Base-by-base conservation (phyloP, 331 rosid species). In the Dryas integrifolia region DNA sequence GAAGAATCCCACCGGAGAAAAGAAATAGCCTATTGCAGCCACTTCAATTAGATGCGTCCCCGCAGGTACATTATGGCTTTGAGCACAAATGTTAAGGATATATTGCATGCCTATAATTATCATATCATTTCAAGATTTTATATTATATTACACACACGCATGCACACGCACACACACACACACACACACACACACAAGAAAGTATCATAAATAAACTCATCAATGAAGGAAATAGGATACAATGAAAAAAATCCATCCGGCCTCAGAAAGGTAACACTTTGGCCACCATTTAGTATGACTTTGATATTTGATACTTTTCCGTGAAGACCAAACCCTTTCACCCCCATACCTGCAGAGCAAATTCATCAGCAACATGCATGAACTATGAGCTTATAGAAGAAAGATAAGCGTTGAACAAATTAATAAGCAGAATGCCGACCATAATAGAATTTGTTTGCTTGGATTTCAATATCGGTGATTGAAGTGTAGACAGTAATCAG, bases 41-140 rank as follows among this genome's bases (percentile, higher is more conserved):
- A 95, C 99, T 88, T 95, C 99, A 72, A 95, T 87, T 47, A 95
- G 91, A 85, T 95, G 99, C 79, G 98, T 95, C 79, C 98, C 99
- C 7, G 99, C 97, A 16, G 94, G 83, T 78, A 92, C 98, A 61
- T 88, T 86, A 84, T 90, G 88, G 94, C 99, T 95, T 80, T 78
- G 77, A 83, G 74, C 77, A 73, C 48, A 72, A 66, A 86, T 2
- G 69, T 92, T 86, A 90, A 89, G 90, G 88, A 83, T 73, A 58
- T n/a, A 72, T 9, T 13, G 40, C 47, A 74, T 43, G 26, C 74
- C 67, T 67, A 16, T 67, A 67, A 50, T 72, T 15, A 45, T 58
- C 72, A 70, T 66, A 4, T 73, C 76, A 72, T 26, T 30, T 50
- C 21, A 7, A 43, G 21, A 2, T 10, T 40, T 40, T 30, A n/a